Conservation (phyloP, 2,329 filamentous ascomycete genomes). For the Cercospora janseana region DNA sequence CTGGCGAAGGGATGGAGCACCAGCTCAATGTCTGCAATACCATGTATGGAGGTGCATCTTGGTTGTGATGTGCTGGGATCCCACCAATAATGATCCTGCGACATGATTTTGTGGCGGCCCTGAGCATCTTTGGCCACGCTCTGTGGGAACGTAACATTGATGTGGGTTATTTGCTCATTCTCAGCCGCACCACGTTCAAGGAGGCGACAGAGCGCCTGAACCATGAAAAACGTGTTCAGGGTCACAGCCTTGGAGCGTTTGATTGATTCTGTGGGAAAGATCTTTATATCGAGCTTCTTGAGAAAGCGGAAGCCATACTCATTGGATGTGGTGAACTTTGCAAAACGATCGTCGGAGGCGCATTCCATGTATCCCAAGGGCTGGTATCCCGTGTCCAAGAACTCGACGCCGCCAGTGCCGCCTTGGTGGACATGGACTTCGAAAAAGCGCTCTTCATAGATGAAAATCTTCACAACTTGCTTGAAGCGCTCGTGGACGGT, state of each 20-base stretch:
- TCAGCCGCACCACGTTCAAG: slow-evolving; percentile 25
- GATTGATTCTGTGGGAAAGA: slow-evolving; percentile 25
- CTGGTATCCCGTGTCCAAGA: slow-evolving; percentile 35
- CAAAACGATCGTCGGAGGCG: slow-evolving; percentile 30
- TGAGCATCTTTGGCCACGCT: background rate
- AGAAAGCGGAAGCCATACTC: slow-evolving; percentile 32
- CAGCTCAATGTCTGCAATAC: slow-evolving; percentile 31
- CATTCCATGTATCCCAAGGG: slow-evolving; percentile 32
- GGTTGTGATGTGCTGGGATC: slow-evolving; percentile 22
- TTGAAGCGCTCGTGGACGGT: slow-evolving; percentile 28
- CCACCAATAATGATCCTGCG: slow-evolving; percentile 29
- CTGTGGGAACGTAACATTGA: slow-evolving; percentile 30
- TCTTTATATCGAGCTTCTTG: slow-evolving; percentile 33
- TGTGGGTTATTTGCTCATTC: slow-evolving; percentile 24
- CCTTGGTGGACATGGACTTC: slow-evolving; percentile 35
- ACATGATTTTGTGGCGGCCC: slow-evolving; percentile 17
- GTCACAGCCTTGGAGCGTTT: slow-evolving; percentile 22
- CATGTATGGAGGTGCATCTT: slow-evolving; percentile 28
- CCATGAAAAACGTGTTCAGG: slow-evolving; percentile 36
- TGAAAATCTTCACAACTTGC: slow-evolving; percentile 21
- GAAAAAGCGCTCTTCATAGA: slow-evolving; percentile 36
- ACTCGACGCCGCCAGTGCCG: slow-evolving; percentile 33
- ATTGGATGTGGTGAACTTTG: slow-evolving; percentile 27
- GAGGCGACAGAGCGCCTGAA: slow-evolving; percentile 28
- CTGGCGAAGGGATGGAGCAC: slow-evolving; percentile 29